Evolutionary conservation across 1,284 basidiomycete genomes (phyloP).

Genomic region (Phenoliferia sp.): DNA sequence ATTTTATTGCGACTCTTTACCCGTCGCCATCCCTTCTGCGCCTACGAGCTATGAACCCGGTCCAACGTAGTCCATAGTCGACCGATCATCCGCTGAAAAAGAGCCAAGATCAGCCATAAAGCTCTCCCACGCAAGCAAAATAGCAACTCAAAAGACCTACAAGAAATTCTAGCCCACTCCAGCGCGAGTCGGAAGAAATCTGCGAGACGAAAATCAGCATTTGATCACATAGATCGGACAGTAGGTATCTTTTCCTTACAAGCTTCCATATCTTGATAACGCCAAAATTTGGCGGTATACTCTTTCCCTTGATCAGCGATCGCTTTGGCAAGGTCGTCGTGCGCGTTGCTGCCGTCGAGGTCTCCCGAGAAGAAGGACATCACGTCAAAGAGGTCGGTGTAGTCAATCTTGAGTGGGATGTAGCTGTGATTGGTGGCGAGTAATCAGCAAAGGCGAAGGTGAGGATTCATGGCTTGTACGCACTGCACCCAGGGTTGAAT

Average conservation of each 20-base stretch:
- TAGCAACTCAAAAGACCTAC: slow-evolving; percentile 2
- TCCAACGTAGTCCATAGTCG: slow-evolving; percentile 20
- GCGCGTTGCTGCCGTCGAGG: slow-evolving; percentile 41
- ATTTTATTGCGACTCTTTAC: no score
- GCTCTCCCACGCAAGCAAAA: not conserved
- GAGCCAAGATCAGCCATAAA: not conserved
- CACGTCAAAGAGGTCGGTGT: slow-evolving; percentile 42
- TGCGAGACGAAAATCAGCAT: slow-evolving; percentile 7
- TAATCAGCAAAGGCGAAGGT: not conserved
- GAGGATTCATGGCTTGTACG: slow-evolving; percentile 5
- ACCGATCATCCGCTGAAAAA: slow-evolving; percentile 11
- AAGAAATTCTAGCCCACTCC: slow-evolving; percentile 35
- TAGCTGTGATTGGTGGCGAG: slow-evolving; percentile 17
- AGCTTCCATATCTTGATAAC: slow-evolving; percentile 47
- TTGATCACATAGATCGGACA: slow-evolving; percentile 1
- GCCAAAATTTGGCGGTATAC: slow-evolving; percentile 44
- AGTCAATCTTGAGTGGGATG: slow-evolving; percentile 37
- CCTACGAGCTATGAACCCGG: no score
- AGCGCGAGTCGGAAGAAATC: slow-evolving; percentile 35
- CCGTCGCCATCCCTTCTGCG: no score
- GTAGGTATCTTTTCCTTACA: slow-evolving; percentile 31
- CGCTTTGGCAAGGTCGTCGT: slow-evolving; percentile 43
- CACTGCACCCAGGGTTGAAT: slow-evolving; percentile 41
- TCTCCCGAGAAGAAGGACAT: slow-evolving; percentile 48
- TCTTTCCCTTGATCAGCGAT: slow-evolving; percentile 43